A percentile compares a stretch with the other conserved stretches of the same genome.
phyloP scores from a whole-genome alignment of 192 early-diverging fungal genomes.

The Thoreauomyces humboldtii region DNA sequence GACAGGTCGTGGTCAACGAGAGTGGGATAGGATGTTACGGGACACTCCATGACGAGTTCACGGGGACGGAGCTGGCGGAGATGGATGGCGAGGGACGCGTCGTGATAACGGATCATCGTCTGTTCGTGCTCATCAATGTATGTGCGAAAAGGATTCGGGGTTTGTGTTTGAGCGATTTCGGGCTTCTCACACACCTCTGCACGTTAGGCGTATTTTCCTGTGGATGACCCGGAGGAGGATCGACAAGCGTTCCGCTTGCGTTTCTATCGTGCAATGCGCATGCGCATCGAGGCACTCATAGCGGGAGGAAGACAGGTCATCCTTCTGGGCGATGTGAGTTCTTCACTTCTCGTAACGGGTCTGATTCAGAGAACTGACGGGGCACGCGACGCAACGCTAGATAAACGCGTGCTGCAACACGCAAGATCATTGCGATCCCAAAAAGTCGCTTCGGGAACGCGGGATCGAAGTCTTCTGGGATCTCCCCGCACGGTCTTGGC shows the following conservation, averaged over 20 bases:
- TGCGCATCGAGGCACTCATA: conserved; percentile 48
- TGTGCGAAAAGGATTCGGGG: conserved; percentile 11
- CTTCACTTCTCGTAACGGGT: no score
- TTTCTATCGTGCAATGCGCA: conserved; percentile 35
- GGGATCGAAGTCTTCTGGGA: conserved; percentile 56
- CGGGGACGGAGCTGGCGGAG: conserved; percentile 34
- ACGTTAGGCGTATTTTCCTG: conserved; percentile 59
- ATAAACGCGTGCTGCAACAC: conserved; percentile 59
- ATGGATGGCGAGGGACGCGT: conserved; percentile 73
- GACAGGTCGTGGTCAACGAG: background rate
- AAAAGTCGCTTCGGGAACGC: conserved; percentile 50
- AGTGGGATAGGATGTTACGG: conserved; percentile 26
- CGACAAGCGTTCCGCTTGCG: conserved; percentile 49
- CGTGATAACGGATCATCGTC: conserved; percentile 67
- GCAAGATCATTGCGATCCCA: conserved; percentile 75
- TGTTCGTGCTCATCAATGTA: conserved; percentile 73
- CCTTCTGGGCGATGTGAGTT: conserved; percentile 55
- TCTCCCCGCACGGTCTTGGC: conserved; percentile 59
- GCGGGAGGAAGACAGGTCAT: conserved; percentile 55
- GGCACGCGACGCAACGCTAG: no score
- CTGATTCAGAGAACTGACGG: no score
- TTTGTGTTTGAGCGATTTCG: background rate
- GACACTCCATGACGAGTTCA: conserved; percentile 31
- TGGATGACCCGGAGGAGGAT: conserved; percentile 45
- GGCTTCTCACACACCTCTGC: background rate